These are phyloP conservation scores for Saturnispora saitoi DNA, from an alignment of 805 yeast species.

Conservation along the genomic window DNA sequence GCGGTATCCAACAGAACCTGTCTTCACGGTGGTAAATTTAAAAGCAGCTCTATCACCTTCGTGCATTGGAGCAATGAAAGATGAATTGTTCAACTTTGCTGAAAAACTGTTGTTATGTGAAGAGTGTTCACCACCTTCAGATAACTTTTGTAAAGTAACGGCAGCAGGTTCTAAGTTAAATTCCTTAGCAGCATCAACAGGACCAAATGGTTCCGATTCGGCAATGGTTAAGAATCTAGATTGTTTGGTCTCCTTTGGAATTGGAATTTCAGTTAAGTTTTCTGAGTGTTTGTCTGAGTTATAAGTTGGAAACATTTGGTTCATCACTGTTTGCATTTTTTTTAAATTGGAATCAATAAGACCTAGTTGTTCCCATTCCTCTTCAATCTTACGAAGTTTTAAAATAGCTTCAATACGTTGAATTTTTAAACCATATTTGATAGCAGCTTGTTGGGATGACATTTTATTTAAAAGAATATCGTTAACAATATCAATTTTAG, in stretches of 20 bases:
- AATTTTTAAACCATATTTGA: constrained; percentile 68
- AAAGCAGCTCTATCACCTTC: constrained; percentile 65
- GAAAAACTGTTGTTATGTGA: constrained; percentile 25
- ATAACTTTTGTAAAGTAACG: constrained; percentile 60
- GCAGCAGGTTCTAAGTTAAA: constrained; percentile 85
- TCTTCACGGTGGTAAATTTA: constrained; percentile 68
- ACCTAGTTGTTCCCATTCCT: constrained; percentile 48
- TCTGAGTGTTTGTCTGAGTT: constrained; percentile 44
- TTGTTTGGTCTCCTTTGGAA: constrained; percentile 71
- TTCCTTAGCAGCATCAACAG: constrained; percentile 85
- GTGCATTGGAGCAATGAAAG: constrained; percentile 48
- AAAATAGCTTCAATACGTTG: constrained; percentile 87
- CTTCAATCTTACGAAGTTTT: constrained; percentile 57
- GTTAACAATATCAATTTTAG: constrained; percentile 51
- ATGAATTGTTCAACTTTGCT: constrained; percentile 23
- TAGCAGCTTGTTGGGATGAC: constrained; percentile 66
- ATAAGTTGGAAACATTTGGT: constrained; percentile 75
- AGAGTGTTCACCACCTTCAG: constrained; percentile 49
- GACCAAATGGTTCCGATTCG: constrained; percentile 93
- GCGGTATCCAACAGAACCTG: constrained; percentile 82
- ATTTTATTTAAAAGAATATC: constrained; percentile 41
- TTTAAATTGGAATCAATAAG: constrained; percentile 46
- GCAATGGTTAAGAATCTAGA: constrained; percentile 84
- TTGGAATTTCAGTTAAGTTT: constrained; percentile 88
- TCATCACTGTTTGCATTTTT: constrained; percentile 53